These are phyloP conservation scores for Symbiodinium pilosum DNA, from an alignment of 73 alveolate species.

Conservation along the genomic window DNA sequence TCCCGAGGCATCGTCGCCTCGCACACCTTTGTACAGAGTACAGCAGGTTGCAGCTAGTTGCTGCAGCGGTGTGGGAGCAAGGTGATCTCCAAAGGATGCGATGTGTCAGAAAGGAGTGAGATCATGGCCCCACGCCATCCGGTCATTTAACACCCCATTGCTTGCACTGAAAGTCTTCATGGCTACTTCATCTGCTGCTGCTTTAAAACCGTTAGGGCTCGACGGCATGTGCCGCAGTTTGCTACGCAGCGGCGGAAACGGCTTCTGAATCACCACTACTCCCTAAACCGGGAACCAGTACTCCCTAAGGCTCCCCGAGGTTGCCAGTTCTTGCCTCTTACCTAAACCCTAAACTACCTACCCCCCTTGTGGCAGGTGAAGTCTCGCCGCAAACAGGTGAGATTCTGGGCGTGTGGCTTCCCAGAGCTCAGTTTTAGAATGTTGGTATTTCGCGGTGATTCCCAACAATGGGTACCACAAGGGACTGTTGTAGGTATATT, in stretches of 20 bases:
- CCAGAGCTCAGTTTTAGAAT: background rate
- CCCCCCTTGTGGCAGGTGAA: background rate
- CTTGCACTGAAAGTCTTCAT: background rate
- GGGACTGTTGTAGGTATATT: too few species aligned
- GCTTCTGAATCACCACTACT: background rate
- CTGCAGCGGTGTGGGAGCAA: background rate
- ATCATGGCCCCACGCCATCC: too few species aligned
- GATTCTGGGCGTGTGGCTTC: background rate
- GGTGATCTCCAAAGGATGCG: background rate
- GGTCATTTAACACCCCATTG: too few species aligned
- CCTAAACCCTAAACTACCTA: too few species aligned
- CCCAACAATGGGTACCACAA: too few species aligned
- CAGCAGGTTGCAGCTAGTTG: constrained; percentile 1
- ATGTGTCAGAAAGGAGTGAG: background rate
- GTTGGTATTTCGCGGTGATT: too few species aligned
- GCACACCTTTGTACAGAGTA: constrained; percentile 4
- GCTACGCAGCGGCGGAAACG: background rate
- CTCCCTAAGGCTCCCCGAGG: too few species aligned
- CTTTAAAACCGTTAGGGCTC: background rate
- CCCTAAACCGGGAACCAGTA: too few species aligned
- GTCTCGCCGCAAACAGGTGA: background rate
- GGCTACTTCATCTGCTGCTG: background rate
- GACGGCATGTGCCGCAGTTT: background rate
- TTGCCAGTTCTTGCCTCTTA: too few species aligned
- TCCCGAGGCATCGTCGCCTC: background rate